A percentile compares a stretch with the other conserved stretches of the same genome.
Conservation (phyloP, 2,329 filamentous ascomycete genomes). For the Cercospora beticola region DNA sequence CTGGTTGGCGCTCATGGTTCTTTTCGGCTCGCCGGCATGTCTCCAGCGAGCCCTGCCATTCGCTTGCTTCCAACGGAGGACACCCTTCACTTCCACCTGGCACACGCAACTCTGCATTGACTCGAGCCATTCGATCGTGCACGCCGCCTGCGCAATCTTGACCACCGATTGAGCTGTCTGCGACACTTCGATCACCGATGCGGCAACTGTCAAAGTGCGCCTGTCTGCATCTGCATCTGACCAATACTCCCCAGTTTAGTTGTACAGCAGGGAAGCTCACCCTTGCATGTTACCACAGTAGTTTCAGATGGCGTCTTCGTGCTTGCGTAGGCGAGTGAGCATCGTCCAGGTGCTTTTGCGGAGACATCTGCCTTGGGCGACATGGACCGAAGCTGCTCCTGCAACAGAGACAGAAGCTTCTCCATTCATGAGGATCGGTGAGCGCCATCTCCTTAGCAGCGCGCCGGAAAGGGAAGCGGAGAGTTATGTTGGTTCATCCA, state of each 20-base stretch:
- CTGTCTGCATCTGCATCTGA: neutral
- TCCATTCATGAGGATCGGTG: neutral
- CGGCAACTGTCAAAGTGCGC: conserved; percentile 1
- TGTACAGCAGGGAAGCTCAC: neutral
- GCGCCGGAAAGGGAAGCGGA: neutral
- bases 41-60: conserved; percentile 5
- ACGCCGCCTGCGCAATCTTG: neutral
- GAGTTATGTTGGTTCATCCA: conserved; percentile 2
- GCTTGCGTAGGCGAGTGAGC: neutral
- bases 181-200: neutral
- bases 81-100: neutral
- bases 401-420: neutral
- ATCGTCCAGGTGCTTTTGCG: neutral
- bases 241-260: neutral
- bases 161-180: neutral
- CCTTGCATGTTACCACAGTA: conserved; percentile 9
- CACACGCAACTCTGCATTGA: neutral
- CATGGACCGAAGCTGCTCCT: neutral
- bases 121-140: neutral
- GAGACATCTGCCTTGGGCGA: neutral
- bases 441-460: neutral
- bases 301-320: conserved; percentile 14
- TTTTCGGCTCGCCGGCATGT: neutral
- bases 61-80: neutral
- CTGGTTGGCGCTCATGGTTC: neutral